Conservation (phyloP, 1,284 basidiomycete species). For the Puccinia sorghi region DNA sequence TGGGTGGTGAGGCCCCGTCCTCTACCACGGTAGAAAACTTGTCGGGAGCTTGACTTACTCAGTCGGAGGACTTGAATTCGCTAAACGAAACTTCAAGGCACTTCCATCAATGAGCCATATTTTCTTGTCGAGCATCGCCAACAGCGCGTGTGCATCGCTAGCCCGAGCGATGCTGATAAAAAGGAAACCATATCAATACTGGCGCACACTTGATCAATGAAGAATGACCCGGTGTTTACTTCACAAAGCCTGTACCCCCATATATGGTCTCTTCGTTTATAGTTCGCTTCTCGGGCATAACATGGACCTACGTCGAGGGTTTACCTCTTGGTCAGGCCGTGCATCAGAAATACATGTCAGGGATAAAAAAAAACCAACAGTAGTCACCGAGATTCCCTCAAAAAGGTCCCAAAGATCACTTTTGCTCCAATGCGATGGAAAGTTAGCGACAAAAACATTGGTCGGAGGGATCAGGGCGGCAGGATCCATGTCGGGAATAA, state of each 20-base stretch:
- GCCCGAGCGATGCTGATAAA: constrained; percentile 25
- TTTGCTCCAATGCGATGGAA: constrained; percentile 44
- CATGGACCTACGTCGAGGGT: constrained; percentile 29
- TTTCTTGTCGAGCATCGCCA: constrained; percentile 41
- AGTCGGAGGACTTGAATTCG: constrained; percentile 36
- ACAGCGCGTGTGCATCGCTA: constrained; percentile 37
- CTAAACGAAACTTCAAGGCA: constrained; percentile 45
- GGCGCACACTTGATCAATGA: background rate
- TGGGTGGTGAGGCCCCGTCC: background rate
- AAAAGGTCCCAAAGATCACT: constrained; percentile 49
- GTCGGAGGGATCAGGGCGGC: constrained; percentile 1
- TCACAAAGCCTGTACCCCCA: constrained; percentile 44
- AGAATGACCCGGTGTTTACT: background rate
- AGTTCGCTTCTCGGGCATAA: constrained; percentile 25
- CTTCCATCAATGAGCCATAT: constrained; percentile 45
- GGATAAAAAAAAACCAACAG: constrained; percentile 6
- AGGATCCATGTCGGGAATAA: constrained; percentile 27
- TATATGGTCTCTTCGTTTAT: constrained; percentile 9
- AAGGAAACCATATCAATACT: background rate
- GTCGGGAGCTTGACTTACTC: constrained; percentile 26
- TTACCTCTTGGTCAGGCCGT: background rate
- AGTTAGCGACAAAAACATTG: constrained; percentile 47
- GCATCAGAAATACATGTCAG: background rate
- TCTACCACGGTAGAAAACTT: background rate
- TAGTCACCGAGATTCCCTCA: constrained; percentile 37